Percentiles rank a stretch among this genome's conserved stretches.
These are phyloP conservation scores for Cucurbita argyrosperma DNA, from an alignment of 306 rosid genomes.

Conservation along the genomic window DNA sequence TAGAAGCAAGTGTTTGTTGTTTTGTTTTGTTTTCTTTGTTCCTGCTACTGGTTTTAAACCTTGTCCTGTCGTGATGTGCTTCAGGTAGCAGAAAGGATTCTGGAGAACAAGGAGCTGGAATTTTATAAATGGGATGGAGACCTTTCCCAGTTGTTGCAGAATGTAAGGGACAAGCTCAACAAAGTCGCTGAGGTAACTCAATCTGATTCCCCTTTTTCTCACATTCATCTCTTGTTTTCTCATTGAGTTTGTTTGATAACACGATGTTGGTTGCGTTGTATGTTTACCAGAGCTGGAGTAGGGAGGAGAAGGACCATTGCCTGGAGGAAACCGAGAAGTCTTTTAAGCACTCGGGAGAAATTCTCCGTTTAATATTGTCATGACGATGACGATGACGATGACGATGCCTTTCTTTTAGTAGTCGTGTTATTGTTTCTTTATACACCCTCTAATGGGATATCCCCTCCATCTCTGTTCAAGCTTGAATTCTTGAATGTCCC, in stretches of 20 bases:
- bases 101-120: conserved; percentile 56
- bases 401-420: conserved; percentile 3
- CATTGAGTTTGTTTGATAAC: not conserved
- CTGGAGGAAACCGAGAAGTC: conserved; percentile 93
- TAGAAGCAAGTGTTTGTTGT: not conserved
- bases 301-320: conserved; percentile 92
- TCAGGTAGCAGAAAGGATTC: conserved; percentile 64
- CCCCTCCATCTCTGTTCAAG: not conserved
- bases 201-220: not conserved
- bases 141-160: conserved; percentile 64
- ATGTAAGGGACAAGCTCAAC: conserved; percentile 77
- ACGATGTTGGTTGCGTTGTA: not conserved
- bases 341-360: conserved; percentile 77
- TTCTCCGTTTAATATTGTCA: conserved; percentile 76
- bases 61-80: not conserved
- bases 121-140: conserved; percentile 94
- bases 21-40: no score
- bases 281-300: conserved; percentile 52
- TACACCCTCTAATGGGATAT: not conserved
- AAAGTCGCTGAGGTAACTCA: conserved; percentile 68
- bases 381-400: not conserved
- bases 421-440: not conserved
- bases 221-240: not conserved
- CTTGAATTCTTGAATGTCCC: not conserved
- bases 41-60: not conserved